Evolutionary conservation across 148 eudicot species (phyloP), one percentile per base, ranked within the genome.

Genomic region (Amaranthus cruentus): DNA sequence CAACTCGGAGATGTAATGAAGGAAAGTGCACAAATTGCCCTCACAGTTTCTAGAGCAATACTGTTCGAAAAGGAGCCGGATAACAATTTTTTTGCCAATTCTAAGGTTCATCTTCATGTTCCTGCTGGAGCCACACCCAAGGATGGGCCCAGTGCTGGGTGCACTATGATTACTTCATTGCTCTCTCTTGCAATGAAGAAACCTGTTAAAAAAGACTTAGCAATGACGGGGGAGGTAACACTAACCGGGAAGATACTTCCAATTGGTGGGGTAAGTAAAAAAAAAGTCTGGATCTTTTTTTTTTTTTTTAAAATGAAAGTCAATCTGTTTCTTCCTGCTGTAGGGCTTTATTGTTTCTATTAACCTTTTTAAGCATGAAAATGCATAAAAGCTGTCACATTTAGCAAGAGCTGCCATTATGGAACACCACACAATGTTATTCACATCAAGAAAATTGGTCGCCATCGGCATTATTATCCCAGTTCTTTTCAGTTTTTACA

Each of bases 71-170:
- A 85, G 78, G 92, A 90, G 9, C 87, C 92, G 5, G 79, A 81
- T 15, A 90, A 75, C 70, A 76, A 73, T 52, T 92, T 86, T 77
- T 95, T 95, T 75, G 86, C 90, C 70, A 75, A 87, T 81, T 64
- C 92, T 54, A 92, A 95, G 84, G 79, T 95, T 80, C 99, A 95
- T 83, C 96, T 95, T 70, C 99, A 95, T 82, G 99, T 95, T 49
- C 99, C 99, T 12, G 96, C 97, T 1, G 99, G 99, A 67, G 96
- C 99, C 77, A 95, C 96, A 7, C 99, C 99, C 5, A 95, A 92
- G 90, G 99, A 95, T 58, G 99, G 99, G 4, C 99, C 99, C 38
- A 95, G 99, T 85, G 99, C 99, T 80, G 99, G 99, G 49, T 91
- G 99, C 87, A 95, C 99, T 13, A 95, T 95, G 99, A 90, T 95